Conservation (phyloP, 768 basidiomycete species). For the Russula sp. region DNA sequence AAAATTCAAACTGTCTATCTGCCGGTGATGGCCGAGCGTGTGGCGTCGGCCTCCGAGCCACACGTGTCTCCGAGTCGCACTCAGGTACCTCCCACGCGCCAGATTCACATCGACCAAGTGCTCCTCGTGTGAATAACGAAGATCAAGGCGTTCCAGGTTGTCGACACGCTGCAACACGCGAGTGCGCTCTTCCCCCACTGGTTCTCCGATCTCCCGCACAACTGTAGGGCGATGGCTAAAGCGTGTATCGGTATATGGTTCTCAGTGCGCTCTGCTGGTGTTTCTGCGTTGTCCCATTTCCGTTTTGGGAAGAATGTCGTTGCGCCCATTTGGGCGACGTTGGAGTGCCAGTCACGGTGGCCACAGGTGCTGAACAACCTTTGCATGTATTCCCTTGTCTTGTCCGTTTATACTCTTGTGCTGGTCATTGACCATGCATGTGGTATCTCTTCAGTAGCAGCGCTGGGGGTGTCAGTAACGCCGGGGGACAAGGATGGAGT, state of each 20-base stretch:
- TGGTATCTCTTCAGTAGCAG: too few relatives aligned
- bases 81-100: constrained; percentile 45
- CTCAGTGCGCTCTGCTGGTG: background rate
- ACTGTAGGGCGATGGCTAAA: constrained; percentile 71
- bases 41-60: background rate
- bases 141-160: constrained; percentile 65
- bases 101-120: constrained; percentile 39
- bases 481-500: too few relatives aligned
- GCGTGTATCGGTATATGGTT: constrained; percentile 54
- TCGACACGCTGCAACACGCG: constrained; percentile 62
- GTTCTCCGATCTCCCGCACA: constrained; percentile 60
- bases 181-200: constrained; percentile 59
- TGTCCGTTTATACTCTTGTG: too few relatives aligned
- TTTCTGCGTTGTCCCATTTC: background rate
- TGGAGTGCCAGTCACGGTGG: too few relatives aligned
- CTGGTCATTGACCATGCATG: too few relatives aligned
- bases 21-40: too few relatives aligned
- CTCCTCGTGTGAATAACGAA: constrained; percentile 55
- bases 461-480: too few relatives aligned
- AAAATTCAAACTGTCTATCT: too few relatives aligned
- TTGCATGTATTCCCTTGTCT: too few relatives aligned
- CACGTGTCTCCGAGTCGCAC: background rate
- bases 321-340: too few relatives aligned
- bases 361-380: too few relatives aligned
- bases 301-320: too few relatives aligned